These are phyloP conservation scores for Malus hybrid DNA, from an alignment of 331 rosid species.

Conservation along the genomic window DNA sequence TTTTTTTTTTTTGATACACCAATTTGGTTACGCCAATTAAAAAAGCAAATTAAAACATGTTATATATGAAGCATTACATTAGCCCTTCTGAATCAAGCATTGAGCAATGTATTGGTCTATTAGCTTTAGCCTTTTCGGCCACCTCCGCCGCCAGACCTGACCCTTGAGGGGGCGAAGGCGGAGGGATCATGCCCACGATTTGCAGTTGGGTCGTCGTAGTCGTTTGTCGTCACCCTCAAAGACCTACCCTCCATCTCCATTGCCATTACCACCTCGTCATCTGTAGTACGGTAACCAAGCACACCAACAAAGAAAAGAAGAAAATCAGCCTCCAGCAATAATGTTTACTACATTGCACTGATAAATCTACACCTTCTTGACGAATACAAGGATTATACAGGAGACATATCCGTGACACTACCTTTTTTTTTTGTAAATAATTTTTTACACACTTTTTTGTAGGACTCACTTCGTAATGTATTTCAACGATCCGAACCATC, in stretches of 20 bases:
- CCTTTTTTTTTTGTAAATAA: no score
- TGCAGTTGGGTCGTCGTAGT: slow-evolving; percentile 40
- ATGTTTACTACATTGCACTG: no score
- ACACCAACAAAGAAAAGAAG: neutral
- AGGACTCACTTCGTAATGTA: no score
- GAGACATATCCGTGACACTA: no score
- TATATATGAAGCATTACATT: neutral
- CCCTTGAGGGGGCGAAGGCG: neutral
- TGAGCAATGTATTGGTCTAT: neutral
- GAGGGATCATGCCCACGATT: slow-evolving; percentile 37
- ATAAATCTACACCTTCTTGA: no score
- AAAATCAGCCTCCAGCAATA: neutral
- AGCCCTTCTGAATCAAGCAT: neutral
- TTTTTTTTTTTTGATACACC: no score
- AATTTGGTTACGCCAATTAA: no score
- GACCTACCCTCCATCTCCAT: slow-evolving; percentile 22
- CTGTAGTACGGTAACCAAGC: neutral
- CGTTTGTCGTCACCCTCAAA: slow-evolving; percentile 26
- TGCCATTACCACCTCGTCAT: neutral
- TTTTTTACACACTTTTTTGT: no score
- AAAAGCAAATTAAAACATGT: neutral
- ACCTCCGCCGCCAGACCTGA: neutral
- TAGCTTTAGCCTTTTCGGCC: slow-evolving; percentile 9
- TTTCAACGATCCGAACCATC: no score
- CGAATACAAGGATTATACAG: no score